Percentiles rank a stretch among this genome's conserved stretches.
These are phyloP conservation scores for Naganishia cerealis DNA, from an alignment of 1,284 basidiomycete genomes.

Conservation along the genomic window DNA sequence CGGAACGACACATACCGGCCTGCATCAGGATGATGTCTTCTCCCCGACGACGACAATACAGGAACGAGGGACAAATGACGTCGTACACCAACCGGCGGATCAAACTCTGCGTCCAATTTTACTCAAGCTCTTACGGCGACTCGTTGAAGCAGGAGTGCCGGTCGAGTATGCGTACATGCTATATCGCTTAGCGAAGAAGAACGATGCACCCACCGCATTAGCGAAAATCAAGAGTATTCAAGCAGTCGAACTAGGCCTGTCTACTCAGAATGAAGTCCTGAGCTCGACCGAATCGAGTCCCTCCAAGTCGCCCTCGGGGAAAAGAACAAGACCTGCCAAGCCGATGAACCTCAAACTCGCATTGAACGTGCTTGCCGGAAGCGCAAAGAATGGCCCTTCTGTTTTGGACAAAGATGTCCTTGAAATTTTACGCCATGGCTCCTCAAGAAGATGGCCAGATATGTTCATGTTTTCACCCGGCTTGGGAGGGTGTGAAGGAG, in stretches of 20 bases:
- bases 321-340: conserved; percentile 16
- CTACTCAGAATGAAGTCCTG: background rate
- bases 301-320: conserved; percentile 11
- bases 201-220: conserved; percentile 18
- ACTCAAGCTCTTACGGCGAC: conserved; percentile 40
- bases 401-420: conserved; percentile 42
- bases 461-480: conserved; percentile 46
- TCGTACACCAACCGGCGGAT: conserved; percentile 26
- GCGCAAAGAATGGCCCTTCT: conserved; percentile 31
- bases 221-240: conserved; percentile 16
- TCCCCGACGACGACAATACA: background rate
- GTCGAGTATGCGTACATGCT: conserved; percentile 46
- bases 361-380: conserved; percentile 23
- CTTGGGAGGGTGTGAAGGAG: conserved; percentile 36
- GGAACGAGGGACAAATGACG: background rate
- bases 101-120: conserved; percentile 39
- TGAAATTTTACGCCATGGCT: conserved; percentile 45
- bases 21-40: background rate
- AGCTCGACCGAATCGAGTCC: conserved; percentile 10
- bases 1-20: conserved; percentile 5
- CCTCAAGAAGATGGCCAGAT: conserved; percentile 47
- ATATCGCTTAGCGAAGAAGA: conserved; percentile 41
- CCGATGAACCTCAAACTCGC: conserved; percentile 24
- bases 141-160: conserved; percentile 46
- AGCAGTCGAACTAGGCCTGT: background rate